Conservation (phyloP, 371 early-diverging fungal species). For the Mucor irregularis region DNA sequence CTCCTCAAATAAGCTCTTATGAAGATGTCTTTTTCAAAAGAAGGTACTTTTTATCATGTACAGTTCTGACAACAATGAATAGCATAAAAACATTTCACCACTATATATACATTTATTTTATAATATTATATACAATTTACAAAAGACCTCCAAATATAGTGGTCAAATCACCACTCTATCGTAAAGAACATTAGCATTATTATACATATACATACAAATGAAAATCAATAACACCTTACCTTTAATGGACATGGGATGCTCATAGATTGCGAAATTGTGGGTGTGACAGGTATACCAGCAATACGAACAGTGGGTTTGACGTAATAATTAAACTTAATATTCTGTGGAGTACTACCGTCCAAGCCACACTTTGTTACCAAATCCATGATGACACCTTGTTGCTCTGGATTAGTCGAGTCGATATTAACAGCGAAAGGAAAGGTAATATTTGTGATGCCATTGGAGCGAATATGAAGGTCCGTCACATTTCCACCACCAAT, state of each 20-base stretch:
- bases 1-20: no score
- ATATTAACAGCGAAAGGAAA: constrained; percentile 51
- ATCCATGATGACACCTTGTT: constrained; percentile 46
- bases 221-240: neutral
- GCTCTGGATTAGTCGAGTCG: constrained; percentile 27
- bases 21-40: no score
- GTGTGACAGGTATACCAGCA: constrained; percentile 43
- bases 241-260: constrained; percentile 31
- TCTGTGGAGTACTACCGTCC: constrained; percentile 20
- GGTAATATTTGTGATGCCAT: constrained; percentile 39
- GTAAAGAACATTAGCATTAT: no score
- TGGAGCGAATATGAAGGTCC: constrained; percentile 43
- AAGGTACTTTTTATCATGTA: no score
- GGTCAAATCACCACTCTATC: constrained; percentile 3
- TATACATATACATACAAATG: neutral
- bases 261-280: constrained; percentile 38
- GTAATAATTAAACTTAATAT: constrained; percentile 52
- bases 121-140: no score
- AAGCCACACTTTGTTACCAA: constrained; percentile 53
- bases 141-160: neutral
- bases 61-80: no score
- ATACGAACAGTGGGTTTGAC: constrained; percentile 48
- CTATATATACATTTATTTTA: no score
- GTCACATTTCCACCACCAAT: constrained; percentile 54
- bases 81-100: no score